These are phyloP conservation scores for Syncephalastrum monosporum DNA, from an alignment of 371 early-diverging fungal species.

Conservation along the genomic window DNA sequence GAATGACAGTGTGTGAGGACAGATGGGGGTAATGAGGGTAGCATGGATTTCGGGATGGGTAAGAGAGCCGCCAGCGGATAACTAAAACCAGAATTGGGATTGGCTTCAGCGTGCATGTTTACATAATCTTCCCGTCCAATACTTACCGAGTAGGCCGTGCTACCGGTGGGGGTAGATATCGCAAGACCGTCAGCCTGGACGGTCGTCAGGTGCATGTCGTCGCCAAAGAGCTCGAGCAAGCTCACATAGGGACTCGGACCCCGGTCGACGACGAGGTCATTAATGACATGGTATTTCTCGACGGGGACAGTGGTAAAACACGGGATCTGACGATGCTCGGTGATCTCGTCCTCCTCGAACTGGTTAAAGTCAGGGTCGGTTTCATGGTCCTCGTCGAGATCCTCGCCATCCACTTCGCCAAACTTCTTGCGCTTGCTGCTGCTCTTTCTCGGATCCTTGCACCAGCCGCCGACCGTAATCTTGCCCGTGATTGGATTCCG, in stretches of 20 bases:
- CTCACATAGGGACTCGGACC: conserved; percentile 91
- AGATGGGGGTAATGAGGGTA: conserved; percentile 92
- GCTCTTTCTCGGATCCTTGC: conserved; percentile 13
- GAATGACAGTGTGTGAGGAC: conserved; percentile 94
- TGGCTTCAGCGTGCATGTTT: neutral
- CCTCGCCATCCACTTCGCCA: conserved; percentile 49
- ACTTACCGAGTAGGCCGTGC: conserved; percentile 90
- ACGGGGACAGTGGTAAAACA: conserved; percentile 50
- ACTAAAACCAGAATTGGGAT: conserved; percentile 19
- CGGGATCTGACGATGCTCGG: conserved; percentile 38
- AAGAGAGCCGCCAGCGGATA: conserved; percentile 92
- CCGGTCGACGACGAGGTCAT: conserved; percentile 86
- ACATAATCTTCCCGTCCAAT: neutral
- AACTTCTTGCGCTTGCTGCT: conserved; percentile 32
- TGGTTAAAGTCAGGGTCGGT: neutral
- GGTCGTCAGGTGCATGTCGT: conserved; percentile 79
- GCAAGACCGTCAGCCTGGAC: conserved; percentile 92
- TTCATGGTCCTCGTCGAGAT: conserved; percentile 18
- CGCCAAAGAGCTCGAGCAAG: conserved; percentile 89
- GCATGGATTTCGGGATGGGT: conserved; percentile 95
- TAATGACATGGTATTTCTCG: conserved; percentile 70
- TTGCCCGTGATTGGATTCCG: conserved; percentile 50
- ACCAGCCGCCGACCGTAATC: conserved; percentile 46
- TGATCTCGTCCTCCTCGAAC: conserved; percentile 12
- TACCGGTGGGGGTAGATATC: conserved; percentile 95